A percentile compares a stretch with the other conserved stretches of the same genome.
phyloP scores from a whole-genome alignment of 2,329 filamentous ascomycete species.

The Zymoseptoria ardabiliae region DNA sequence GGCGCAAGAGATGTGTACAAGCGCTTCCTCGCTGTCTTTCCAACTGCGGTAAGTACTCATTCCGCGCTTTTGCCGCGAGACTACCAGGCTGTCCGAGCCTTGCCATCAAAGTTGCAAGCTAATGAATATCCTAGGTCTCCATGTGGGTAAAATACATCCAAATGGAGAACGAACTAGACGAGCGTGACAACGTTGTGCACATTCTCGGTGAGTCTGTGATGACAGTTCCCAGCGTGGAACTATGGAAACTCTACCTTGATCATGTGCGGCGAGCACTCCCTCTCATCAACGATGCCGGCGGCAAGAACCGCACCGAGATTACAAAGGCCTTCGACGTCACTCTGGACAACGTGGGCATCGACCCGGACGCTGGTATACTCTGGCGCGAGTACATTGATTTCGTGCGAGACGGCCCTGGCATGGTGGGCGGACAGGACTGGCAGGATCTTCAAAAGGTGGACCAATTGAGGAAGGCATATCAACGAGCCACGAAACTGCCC shows the following conservation, averaged over 20 bases:
- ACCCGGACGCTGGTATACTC: slow-evolving; percentile 79
- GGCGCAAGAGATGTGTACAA: slow-evolving; percentile 75
- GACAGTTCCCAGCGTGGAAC: slow-evolving; percentile 69
- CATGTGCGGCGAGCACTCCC: slow-evolving; percentile 91
- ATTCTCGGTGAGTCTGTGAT: slow-evolving; percentile 77
- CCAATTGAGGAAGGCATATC: slow-evolving; percentile 81
- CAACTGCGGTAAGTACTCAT: slow-evolving; percentile 67
- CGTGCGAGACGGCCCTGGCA: slow-evolving; percentile 76
- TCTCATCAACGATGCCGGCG: slow-evolving; percentile 68
- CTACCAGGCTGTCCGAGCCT: neutral
- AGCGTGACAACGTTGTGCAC: slow-evolving; percentile 70
- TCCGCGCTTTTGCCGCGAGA: neutral
- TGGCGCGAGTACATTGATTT: slow-evolving; percentile 97
- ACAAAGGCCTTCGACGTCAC: slow-evolving; percentile 88
- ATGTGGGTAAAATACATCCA: slow-evolving; percentile 84
- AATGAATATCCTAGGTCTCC: slow-evolving; percentile 58
- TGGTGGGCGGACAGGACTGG: slow-evolving; percentile 74
- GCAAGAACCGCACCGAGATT: slow-evolving; percentile 69
- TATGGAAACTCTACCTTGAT: slow-evolving; percentile 92
- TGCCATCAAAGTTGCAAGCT: neutral
- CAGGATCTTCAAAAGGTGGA: slow-evolving; percentile 99
- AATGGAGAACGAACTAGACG: slow-evolving; percentile 82
- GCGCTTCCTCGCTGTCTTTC: slow-evolving; percentile 80
- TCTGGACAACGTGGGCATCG: slow-evolving; percentile 79
- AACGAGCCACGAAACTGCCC: slow-evolving; percentile 79